These are phyloP conservation scores for Suillus occidentalis DNA, from an alignment of 768 basidiomycete species.

Conservation along the genomic window DNA sequence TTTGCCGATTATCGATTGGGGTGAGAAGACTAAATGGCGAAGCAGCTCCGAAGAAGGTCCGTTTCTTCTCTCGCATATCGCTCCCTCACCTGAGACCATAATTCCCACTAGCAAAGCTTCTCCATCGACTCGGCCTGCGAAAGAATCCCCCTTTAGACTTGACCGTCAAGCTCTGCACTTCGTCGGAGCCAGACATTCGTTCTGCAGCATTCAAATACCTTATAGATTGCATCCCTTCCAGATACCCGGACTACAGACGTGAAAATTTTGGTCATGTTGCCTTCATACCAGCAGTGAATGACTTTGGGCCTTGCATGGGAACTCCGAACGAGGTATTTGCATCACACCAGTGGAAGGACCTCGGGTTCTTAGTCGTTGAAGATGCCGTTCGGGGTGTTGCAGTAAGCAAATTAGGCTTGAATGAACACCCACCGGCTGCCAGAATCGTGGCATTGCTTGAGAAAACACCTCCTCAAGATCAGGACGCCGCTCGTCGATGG, in stretches of 20 bases:
- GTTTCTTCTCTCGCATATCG: constrained; percentile 8
- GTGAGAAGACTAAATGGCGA: constrained; percentile 74
- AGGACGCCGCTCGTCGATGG: constrained; percentile 57
- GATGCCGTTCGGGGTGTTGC: constrained; percentile 52
- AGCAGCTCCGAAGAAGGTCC: constrained; percentile 83
- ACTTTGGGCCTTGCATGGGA: constrained; percentile 53
- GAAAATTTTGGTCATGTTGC: constrained; percentile 53
- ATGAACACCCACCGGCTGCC: constrained; percentile 63
- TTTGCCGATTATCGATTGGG: constrained; percentile 89
- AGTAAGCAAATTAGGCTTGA: constrained; percentile 63
- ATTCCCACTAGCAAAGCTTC: constrained; percentile 63
- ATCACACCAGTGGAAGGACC: constrained; percentile 59
- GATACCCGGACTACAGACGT: constrained; percentile 63
- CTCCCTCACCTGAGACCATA: neutral
- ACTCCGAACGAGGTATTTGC: constrained; percentile 73
- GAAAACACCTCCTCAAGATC: constrained; percentile 55
- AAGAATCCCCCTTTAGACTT: constrained; percentile 66
- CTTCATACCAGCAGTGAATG: constrained; percentile 76
- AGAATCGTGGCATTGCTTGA: constrained; percentile 60
- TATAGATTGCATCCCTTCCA: constrained; percentile 64
- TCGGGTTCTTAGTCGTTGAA: constrained; percentile 78
- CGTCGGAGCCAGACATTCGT: constrained; percentile 49
- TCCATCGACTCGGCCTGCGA: constrained; percentile 69
- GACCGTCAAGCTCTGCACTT: constrained; percentile 69
- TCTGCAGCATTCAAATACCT: constrained; percentile 76